These are phyloP conservation scores for Trifolium repens DNA, from an alignment of 306 rosid genomes.

Conservation along the genomic window DNA sequence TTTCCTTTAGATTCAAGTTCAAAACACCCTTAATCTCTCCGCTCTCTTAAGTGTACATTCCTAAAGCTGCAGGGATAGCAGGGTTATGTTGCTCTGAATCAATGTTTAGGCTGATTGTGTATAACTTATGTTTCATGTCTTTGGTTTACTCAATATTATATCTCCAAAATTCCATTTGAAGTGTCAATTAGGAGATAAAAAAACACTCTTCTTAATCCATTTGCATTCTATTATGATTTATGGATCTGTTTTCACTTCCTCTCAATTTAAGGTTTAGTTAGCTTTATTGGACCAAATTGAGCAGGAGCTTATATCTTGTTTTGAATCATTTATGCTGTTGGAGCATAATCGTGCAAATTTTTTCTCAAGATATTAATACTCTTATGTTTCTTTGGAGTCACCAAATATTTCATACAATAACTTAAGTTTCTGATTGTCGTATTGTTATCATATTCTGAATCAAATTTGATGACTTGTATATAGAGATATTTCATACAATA, in stretches of 20 bases:
- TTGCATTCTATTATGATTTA: not conserved
- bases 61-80: not conserved
- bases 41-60: not conserved
- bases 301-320: not conserved
- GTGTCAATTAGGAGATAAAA: not conserved
- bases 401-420: not conserved
- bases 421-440: not conserved
- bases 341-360: not conserved
- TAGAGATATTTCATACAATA: slow-evolving; percentile 81
- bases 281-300: not conserved
- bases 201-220: not conserved
- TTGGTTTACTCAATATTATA: not conserved
- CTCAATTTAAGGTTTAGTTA: not conserved
- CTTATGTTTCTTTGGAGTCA: slow-evolving; percentile 16
- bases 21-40: not conserved
- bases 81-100: not conserved
- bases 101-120: not conserved
- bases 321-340: not conserved
- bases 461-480: slow-evolving; percentile 37
- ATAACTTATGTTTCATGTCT: not conserved
- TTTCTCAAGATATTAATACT: slow-evolving; percentile 21
- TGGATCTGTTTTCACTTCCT: not conserved
- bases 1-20: not conserved
- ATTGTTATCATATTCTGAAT: slow-evolving; percentile 32
- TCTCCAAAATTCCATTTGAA: not conserved